Percentiles rank a stretch among this genome's conserved stretches.
Conservation (phyloP, 2,329 filamentous ascomycete genomes). For the Fusarium acutatum region DNA sequence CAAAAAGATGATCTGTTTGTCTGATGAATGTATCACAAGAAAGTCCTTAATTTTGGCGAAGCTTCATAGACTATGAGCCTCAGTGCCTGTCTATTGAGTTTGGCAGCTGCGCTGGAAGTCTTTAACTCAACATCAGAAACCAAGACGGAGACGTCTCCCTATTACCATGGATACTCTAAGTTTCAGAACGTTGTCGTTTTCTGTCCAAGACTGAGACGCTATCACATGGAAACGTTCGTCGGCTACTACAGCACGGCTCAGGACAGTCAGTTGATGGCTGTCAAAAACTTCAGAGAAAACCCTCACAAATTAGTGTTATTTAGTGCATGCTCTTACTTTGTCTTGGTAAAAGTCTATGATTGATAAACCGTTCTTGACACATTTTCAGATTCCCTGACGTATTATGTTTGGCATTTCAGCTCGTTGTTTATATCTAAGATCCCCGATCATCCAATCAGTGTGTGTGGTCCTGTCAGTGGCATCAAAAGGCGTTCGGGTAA, state of each 20-base stretch:
- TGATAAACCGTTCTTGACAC: not conserved
- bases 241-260: not conserved
- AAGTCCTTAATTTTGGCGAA: not conserved
- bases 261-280: not conserved
- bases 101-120: not conserved
- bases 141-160: not conserved
- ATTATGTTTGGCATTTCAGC: slow-evolving; percentile 23
- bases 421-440: not conserved
- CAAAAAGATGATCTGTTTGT: not conserved
- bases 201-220: not conserved
- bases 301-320: not conserved
- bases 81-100: not conserved
- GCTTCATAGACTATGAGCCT: not conserved
- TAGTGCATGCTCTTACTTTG: not conserved
- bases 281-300: slow-evolving; percentile 1
- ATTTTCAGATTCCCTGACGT: slow-evolving; percentile 24
- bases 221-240: slow-evolving; percentile 32
- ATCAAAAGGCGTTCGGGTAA: slow-evolving; percentile 20
- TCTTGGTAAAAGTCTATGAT: slow-evolving; percentile 7
- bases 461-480: slow-evolving; percentile 2
- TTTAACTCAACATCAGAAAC: not conserved
- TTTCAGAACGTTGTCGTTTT: not conserved
- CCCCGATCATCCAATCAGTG: slow-evolving; percentile 14
- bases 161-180: not conserved
- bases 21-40: not conserved